Conservation (phyloP, 805 yeast species). For the Candida incommunis region DNA sequence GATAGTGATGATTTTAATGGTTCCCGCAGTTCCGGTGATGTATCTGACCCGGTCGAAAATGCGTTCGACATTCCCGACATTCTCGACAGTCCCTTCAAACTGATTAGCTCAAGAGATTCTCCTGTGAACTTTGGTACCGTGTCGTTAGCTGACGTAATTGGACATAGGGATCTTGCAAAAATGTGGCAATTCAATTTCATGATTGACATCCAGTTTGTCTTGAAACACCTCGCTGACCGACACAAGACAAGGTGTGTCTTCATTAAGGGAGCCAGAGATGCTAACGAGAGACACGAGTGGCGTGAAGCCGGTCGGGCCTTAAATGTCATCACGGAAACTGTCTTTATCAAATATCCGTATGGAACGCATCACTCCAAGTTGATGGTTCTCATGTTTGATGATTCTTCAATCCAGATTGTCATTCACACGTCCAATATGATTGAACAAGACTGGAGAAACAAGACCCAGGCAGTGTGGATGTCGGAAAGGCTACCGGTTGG, state of each 20-base stretch:
- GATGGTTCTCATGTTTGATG: conserved; percentile 16
- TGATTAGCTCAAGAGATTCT: conserved; percentile 8
- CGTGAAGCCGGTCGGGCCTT: background rate
- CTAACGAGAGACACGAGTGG: background rate
- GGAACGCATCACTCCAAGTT: conserved; percentile 22
- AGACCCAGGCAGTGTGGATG: conserved; percentile 21
- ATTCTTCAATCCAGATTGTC: conserved; percentile 12
- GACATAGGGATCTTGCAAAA: conserved; percentile 9
- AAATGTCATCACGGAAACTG: conserved; percentile 1
- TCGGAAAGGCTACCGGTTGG: conserved; percentile 4
- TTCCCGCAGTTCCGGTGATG: no score
- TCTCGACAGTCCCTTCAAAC: conserved; percentile 7
- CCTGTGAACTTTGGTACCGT: conserved; percentile 11
- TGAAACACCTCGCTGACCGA: conserved; percentile 9
- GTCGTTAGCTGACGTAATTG: conserved; percentile 12
- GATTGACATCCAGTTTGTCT: conserved; percentile 14
- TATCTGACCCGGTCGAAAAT: background rate
- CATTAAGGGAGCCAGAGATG: background rate
- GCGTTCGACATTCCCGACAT: background rate
- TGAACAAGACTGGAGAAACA: conserved; percentile 18
- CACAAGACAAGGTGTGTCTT: background rate
- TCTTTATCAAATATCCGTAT: conserved; percentile 10
- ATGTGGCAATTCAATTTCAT: conserved; percentile 22
- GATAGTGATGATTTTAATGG: no score
- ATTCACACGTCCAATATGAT: conserved; percentile 22